phyloP scores from a whole-genome alignment of 1,139 yeast species.

The Suhomyces maxii region DNA sequence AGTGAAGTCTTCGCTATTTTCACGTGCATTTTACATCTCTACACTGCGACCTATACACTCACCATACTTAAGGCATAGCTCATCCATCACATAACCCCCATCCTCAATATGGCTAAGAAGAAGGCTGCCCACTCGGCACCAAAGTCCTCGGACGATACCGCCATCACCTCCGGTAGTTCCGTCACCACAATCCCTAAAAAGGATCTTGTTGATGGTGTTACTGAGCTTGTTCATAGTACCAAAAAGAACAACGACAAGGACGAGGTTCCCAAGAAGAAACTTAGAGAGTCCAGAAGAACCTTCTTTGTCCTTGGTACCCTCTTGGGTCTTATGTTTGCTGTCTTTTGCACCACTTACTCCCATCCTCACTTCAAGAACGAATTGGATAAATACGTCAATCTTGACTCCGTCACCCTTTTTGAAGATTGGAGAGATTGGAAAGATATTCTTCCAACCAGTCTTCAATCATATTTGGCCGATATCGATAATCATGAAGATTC shows the following conservation, averaged over 20 bases:
- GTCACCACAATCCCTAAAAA: background rate
- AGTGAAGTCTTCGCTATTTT: too few species aligned
- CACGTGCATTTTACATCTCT: background rate
- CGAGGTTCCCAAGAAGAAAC: conserved; percentile 13
- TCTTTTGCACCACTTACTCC: conserved; percentile 56
- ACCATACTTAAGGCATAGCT: background rate
- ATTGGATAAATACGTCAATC: conserved; percentile 55
- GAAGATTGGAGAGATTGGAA: conserved; percentile 56
- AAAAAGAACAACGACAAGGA: background rate
- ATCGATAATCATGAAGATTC: conserved; percentile 39
- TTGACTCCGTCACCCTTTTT: conserved; percentile 47
- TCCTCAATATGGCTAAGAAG: conserved; percentile 5
- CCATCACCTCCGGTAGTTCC: background rate
- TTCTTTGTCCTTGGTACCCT: conserved; percentile 60
- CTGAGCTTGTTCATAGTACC: background rate
- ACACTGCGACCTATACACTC: background rate
- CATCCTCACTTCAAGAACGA: conserved; percentile 43
- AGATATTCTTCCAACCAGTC: conserved; percentile 63
- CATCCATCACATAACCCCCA: background rate
- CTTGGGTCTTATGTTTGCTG: conserved; percentile 66
- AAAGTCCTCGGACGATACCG: background rate
- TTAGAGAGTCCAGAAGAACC: conserved; percentile 44
- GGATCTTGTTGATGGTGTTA: background rate
- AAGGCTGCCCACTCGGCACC: conserved; percentile 2
- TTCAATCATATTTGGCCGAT: conserved; percentile 62